Conservation (phyloP, 805 yeast genomes). For the Suhomyces faveliae region DNA sequence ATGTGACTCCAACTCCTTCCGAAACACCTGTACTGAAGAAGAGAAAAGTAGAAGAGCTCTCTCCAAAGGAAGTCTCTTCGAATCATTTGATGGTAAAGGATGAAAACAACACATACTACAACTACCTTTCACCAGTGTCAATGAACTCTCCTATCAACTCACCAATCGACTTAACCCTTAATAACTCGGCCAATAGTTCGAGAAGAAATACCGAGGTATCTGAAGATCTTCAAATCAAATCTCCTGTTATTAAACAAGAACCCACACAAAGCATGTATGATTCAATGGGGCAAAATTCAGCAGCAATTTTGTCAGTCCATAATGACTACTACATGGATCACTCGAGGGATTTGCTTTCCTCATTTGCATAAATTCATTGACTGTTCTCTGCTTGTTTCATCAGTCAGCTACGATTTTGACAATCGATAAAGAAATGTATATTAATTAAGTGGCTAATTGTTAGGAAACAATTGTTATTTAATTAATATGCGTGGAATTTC, state of each 20-base stretch:
- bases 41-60: constrained; percentile 11
- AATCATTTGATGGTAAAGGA: constrained; percentile 1
- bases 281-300: constrained; percentile 47
- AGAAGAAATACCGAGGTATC: constrained; percentile 3
- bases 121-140: constrained; percentile 44
- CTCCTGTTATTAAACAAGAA: constrained; percentile 3
- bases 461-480: constrained; percentile 13
- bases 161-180: constrained; percentile 38
- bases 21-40: constrained; percentile 11
- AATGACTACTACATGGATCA: background rate
- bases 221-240: background rate
- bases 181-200: constrained; percentile 4
- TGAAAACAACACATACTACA: constrained; percentile 19
- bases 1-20: background rate
- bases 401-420: background rate
- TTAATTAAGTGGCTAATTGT: constrained; percentile 16
- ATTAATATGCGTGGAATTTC: constrained; percentile 26
- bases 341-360: background rate
- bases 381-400: constrained; percentile 33
- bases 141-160: constrained; percentile 40
- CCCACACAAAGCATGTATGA: constrained; percentile 16
- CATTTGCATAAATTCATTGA: constrained; percentile 6
- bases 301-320: constrained; percentile 38
- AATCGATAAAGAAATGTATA: constrained; percentile 14
- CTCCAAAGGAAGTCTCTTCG: background rate